A percentile compares a stretch with the other conserved stretches of the same genome.
These are phyloP conservation scores for Leccinum incarnatum DNA, from an alignment of 768 basidiomycete genomes.

Conservation along the genomic window DNA sequence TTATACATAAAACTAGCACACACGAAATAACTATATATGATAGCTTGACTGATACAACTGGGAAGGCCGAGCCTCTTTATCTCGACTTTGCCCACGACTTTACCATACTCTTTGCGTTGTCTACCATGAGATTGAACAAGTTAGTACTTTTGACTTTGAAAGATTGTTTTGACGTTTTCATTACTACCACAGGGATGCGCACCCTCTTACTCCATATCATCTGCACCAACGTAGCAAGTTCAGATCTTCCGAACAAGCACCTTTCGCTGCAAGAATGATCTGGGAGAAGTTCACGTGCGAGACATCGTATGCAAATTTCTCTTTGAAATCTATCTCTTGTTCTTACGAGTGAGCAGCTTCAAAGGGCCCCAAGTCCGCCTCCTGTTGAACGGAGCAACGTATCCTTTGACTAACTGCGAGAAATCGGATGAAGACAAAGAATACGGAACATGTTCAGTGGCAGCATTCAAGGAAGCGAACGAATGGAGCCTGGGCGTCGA, in stretches of 20 bases:
- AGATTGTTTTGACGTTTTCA: neutral
- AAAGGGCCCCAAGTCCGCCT: constrained; percentile 39
- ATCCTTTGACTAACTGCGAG: constrained; percentile 36
- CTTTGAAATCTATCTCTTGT: neutral
- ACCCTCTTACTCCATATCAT: constrained; percentile 28
- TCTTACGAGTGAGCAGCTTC: constrained; percentile 22
- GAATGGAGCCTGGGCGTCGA: constrained; percentile 19
- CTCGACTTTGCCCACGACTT: constrained; percentile 44
- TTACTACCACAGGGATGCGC: constrained; percentile 28
- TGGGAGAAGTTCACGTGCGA: constrained; percentile 43
- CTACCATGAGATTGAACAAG: constrained; percentile 38
- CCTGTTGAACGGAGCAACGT: constrained; percentile 38
- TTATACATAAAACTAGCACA: neutral
- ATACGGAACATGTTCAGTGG: constrained; percentile 39
- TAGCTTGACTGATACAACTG: constrained; percentile 34
- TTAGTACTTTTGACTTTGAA: constrained; percentile 8
- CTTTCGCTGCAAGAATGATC: constrained; percentile 43
- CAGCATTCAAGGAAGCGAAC: constrained; percentile 32
- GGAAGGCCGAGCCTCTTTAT: constrained; percentile 30
- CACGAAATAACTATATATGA: neutral
- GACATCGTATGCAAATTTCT: constrained; percentile 25
- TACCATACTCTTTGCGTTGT: constrained; percentile 37
- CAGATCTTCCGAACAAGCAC: constrained; percentile 36
- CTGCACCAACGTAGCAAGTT: constrained; percentile 32
- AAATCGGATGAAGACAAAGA: constrained; percentile 24